Percentiles rank a stretch among this genome's conserved stretches.
Conservation (phyloP, 306 rosid species). For the Datisca glomerata region DNA sequence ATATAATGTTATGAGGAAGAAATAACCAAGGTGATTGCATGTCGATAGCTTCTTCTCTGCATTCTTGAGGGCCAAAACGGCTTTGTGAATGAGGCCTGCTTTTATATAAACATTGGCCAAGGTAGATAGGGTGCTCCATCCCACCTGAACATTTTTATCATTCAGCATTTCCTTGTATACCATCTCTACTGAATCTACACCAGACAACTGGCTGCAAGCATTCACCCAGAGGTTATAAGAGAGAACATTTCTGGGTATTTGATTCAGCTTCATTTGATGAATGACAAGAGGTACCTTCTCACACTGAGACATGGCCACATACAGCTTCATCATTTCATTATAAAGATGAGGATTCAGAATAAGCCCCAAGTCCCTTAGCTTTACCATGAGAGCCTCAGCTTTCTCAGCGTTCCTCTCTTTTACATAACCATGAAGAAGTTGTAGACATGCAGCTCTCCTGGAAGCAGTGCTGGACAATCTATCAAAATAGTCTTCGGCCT, state of each 20-base stretch:
- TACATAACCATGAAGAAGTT: conserved; percentile 49
- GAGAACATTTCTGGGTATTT: conserved; percentile 41
- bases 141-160: conserved; percentile 50
- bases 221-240: conserved; percentile 86
- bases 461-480: conserved; percentile 31
- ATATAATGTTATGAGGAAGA: conserved; percentile 63
- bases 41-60: conserved; percentile 61
- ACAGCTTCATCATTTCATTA: conserved; percentile 90
- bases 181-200: conserved; percentile 37
- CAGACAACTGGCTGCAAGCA: conserved; percentile 36
- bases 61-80: conserved; percentile 29
- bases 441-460: conserved; percentile 45
- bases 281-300: conserved; percentile 58
- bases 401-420: conserved; percentile 31
- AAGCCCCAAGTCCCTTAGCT: conserved; percentile 54
- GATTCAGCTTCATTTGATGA: conserved; percentile 53
- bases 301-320: conserved; percentile 42
- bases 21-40: conserved; percentile 53
- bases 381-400: conserved; percentile 64
- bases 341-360: conserved; percentile 44
- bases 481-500: conserved; percentile 59
- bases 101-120: conserved; percentile 49
- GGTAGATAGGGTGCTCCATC: conserved; percentile 84
- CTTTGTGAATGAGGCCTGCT: conserved; percentile 44
- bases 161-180: conserved; percentile 50